phyloP scores from a whole-genome alignment of 768 basidiomycete species.

The Mrakia frigida region DNA sequence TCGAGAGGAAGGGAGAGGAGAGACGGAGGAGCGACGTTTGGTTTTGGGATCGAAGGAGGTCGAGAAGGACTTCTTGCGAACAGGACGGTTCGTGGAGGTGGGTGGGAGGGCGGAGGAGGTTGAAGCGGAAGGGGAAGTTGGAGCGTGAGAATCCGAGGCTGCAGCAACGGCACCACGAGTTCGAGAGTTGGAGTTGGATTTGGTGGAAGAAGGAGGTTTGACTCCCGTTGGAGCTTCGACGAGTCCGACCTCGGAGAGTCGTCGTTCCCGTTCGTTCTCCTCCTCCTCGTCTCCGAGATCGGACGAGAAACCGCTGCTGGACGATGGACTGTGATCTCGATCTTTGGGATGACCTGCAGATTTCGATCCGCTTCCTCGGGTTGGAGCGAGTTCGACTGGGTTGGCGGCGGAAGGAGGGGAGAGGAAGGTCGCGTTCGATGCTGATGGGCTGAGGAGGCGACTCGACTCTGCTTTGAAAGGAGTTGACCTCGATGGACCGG shows the following conservation, averaged over 20 bases:
- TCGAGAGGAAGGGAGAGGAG: background rate
- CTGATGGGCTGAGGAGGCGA: too few relatives aligned
- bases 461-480: too few relatives aligned
- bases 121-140: background rate
- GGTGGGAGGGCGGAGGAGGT: background rate
- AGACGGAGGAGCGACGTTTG: background rate
- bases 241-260: background rate
- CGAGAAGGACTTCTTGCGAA: background rate
- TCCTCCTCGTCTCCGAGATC: background rate
- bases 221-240: background rate
- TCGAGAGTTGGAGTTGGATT: background rate
- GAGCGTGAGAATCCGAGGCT: background rate
- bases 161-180: background rate
- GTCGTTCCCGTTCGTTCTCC: too few relatives aligned
- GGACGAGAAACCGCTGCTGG: background rate
- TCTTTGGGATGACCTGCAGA: background rate
- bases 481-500: too few relatives aligned
- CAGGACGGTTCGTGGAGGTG: background rate
- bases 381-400: background rate
- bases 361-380: background rate
- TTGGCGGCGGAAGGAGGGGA: background rate
- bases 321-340: background rate
- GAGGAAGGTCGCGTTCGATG: too few relatives aligned
- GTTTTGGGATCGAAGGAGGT: background rate
- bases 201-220: background rate